Base-by-base conservation (phyloP, 2,329 filamentous ascomycete genomes). In the Colletotrichum sp. region DNA sequence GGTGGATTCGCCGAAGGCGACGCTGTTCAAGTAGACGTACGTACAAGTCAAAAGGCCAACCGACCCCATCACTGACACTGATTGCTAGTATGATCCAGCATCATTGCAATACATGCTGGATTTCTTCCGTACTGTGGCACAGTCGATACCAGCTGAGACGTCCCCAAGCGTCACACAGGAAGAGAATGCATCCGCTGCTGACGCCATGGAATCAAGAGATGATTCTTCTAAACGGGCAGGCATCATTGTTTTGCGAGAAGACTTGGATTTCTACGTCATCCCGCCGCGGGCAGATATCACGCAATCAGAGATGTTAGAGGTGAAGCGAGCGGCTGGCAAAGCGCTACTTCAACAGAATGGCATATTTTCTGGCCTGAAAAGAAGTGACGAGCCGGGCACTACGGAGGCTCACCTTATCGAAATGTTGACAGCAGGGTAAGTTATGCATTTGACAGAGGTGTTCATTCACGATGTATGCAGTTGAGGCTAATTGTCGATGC, bases 21-120 rank as follows among this genome's bases (percentile, higher is more conserved):
- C 84, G 94, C 98, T 77, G 98, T 98, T 81, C 96, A 97, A 84
- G 96, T 99, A 82, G 97, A 99, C 90, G 97, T 99, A 90, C 89
- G 95, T 92, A 84, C 82, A 7, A 39, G 28, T 72, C 36, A 44
- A 6, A 8, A 16, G 19, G 25, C 9, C 22, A 52, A 9, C 13
- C 52, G 48, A 15, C 30, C 30, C 9, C 12, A 36, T 25, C 11
- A 15, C 30, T 70, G 39, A 57, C 55, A n/a, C 13, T n/a, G 44
- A 68, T 57, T 75, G 78, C 80, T 87, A 99, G 97, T 99, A 98
- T 87, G 97, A 99, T 85, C 96, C 97, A 28, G 93, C 93, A 69
- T 98, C 96, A 64, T 91, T 99, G 71, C 96, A 98, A 86, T 99
- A 98, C 87, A 99, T 99, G 97, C 92, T 99, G 78, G 96, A 98